Evolutionary conservation across 345 rosid genomes (phyloP), one percentile per base, ranked within the genome.

Genomic region (Cardiospermum halicacabum): DNA sequence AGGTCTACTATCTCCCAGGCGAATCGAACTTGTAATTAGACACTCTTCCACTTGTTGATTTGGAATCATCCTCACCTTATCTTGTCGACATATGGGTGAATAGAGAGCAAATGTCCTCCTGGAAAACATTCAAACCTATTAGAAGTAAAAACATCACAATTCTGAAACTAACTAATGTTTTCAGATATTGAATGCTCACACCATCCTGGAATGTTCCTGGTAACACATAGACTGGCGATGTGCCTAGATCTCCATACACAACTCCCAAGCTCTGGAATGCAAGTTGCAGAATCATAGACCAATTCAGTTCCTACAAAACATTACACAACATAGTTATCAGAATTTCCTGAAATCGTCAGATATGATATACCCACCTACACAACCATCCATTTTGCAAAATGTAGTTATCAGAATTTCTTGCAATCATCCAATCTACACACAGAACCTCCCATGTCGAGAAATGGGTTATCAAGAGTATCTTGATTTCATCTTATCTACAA

Each of bases 231-330:
- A 85, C 60, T 13, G 85, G 87, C 21, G 87, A 85, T 1, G 90
- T 82, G 2, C 85, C 87, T 0, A 82, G 59, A 56, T 85, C 87
- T 10, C 87, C 83, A 3, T 80, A 82, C 40, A 78, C 83, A 2
- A 82, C 65, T 10, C 87, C 87, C 0, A 85, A 63, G 69, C 90
- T 78, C 25, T 85, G 90, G 54, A 85, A 80, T 13, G 85, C 90
- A 34, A 82, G 70, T 2, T 65, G 79, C 66, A 82, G 40, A 24
- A 82, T 65, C 32, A 59, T 67, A 32, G 51, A 21, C 84, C 83
- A 80, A 2, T 62, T 60, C 32, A 30, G 43, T 11, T 1, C 75
- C 77, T 74, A 7, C 25, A 18, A 19, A 13, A 55, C 49, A 15
- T 10, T 7, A 47, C n/a, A n/a, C n/a, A n/a, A n/a, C n/a, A n/a